Percentiles rank a stretch among this genome's conserved stretches.
These are phyloP conservation scores for Sugiyamaella novakii DNA, from an alignment of 1,139 yeast genomes.

Conservation along the genomic window DNA sequence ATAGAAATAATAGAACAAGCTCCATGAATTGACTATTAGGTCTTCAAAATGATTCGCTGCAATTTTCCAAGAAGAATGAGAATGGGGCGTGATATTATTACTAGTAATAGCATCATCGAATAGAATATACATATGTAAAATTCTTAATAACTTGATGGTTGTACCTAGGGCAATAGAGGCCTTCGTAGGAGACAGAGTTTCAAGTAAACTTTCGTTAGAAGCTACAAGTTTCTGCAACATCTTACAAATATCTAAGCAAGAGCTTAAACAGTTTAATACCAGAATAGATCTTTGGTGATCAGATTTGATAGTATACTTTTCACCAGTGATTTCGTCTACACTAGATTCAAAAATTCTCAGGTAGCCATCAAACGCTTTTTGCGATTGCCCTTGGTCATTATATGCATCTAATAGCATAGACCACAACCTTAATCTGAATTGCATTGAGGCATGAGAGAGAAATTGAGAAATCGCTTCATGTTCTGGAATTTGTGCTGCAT, in stretches of 20 bases:
- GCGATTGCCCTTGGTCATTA: constrained; percentile 45
- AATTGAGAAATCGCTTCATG: constrained; percentile 59
- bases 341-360: constrained; percentile 52
- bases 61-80: constrained; percentile 41
- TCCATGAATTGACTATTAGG: constrained; percentile 51
- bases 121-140: constrained; percentile 48
- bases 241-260: constrained; percentile 49
- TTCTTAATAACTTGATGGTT: constrained; percentile 42
- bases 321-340: constrained; percentile 44
- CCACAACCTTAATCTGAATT: constrained; percentile 76
- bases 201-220: constrained; percentile 27
- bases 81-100: constrained; percentile 38
- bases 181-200: constrained; percentile 24
- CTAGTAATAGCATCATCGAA: constrained; percentile 46
- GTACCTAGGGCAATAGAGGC: constrained; percentile 35
- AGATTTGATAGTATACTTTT: constrained; percentile 30
- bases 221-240: constrained; percentile 36
- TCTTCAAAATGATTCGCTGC: constrained; percentile 53
- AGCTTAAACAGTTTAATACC: constrained; percentile 49
- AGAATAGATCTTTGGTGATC: constrained; percentile 33
- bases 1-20: constrained; percentile 40
- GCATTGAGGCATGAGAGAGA: constrained; percentile 62
- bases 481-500: constrained; percentile 36
- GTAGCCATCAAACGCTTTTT: constrained; percentile 57
- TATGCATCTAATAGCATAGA: constrained; percentile 67